Evolutionary conservation across 208 protist species (phyloP).

Genomic region (Acanthamoeba healyi): DNA sequence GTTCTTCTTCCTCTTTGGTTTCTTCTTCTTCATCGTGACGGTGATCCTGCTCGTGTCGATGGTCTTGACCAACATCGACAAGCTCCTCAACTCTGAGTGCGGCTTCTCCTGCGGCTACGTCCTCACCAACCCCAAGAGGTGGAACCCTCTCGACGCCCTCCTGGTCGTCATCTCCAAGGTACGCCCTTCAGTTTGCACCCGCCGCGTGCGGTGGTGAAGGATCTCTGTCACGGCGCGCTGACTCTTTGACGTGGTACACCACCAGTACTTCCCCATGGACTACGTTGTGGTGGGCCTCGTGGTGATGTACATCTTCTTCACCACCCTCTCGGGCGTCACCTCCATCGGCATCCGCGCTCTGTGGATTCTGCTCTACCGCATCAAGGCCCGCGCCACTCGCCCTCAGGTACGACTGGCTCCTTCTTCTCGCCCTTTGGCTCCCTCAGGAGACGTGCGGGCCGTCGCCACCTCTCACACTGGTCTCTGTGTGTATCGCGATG

Average conservation of each 20-base stretch:
- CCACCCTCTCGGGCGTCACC: constrained; percentile 71
- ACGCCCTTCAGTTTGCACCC: background rate
- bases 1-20: constrained; percentile 73
- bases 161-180: constrained; percentile 75
- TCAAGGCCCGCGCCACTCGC: constrained; percentile 51
- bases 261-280: constrained; percentile 74
- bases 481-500: background rate
- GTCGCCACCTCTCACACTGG: no score
- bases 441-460: no score
- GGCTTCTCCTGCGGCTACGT: constrained; percentile 67
- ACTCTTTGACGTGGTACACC: background rate
- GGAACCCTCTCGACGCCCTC: constrained; percentile 72
- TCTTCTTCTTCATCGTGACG: constrained; percentile 75
- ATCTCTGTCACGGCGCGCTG: no score
- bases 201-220: no score
- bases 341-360: constrained; percentile 69
- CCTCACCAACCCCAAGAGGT: constrained; percentile 71
- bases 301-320: constrained; percentile 73
- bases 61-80: constrained; percentile 74
- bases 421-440: background rate
- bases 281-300: constrained; percentile 59
- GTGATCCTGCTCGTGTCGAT: constrained; percentile 68
- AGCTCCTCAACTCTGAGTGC: constrained; percentile 73
- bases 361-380: constrained; percentile 64
- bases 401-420: background rate